Percentiles rank a stretch among this genome's conserved stretches.
Evolutionary conservation across 1,284 basidiomycete genomes (phyloP).

Genomic region (Ceratobasidium theobromae): DNA sequence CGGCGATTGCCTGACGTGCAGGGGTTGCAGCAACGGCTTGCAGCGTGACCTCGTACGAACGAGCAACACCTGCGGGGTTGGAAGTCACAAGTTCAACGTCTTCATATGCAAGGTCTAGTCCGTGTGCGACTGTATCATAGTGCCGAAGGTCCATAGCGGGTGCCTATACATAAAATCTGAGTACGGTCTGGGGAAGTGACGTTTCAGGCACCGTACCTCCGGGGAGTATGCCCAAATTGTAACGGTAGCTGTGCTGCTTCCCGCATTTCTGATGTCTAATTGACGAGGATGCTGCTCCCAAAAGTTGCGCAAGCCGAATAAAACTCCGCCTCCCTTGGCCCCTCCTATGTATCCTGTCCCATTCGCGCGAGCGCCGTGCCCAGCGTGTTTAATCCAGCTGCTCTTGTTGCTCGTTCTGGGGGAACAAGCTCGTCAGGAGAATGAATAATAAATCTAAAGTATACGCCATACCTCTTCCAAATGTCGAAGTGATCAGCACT

Average conservation of each 20-base stretch:
- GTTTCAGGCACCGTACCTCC: neutral
- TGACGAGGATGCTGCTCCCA: slow-evolving; percentile 49
- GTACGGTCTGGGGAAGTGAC: neutral
- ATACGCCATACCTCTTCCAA: slow-evolving; percentile 14
- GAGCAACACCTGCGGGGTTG: slow-evolving; percentile 46
- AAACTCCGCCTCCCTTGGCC: slow-evolving; percentile 46
- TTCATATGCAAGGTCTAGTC: slow-evolving; percentile 49
- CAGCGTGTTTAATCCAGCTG: slow-evolving; percentile 43
- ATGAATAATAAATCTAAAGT: neutral
- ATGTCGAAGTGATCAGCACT: slow-evolving; percentile 28
- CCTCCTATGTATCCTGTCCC: slow-evolving; percentile 50
- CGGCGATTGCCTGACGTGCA: slow-evolving; percentile 42
- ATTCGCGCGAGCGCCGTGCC: slow-evolving; percentile 45
- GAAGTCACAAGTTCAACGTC: slow-evolving; percentile 50
- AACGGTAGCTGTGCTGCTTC: slow-evolving; percentile 42
- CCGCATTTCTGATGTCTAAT: slow-evolving; percentile 47
- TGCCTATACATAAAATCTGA: slow-evolving; percentile 39
- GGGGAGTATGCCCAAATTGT: slow-evolving; percentile 48
- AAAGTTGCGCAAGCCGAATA: slow-evolving; percentile 48
- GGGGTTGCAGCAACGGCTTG: slow-evolving; percentile 46
- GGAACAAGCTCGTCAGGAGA: neutral
- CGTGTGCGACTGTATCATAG: slow-evolving; percentile 49
- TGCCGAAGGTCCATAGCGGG: slow-evolving; percentile 49
- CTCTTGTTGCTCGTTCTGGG: slow-evolving; percentile 42
- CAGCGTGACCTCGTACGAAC: slow-evolving; percentile 47